Evolutionary conservation across 177 flowering plant species (phyloP), one percentile per base, ranked within the genome.

Genomic region (Tripterygium wilfordii): DNA sequence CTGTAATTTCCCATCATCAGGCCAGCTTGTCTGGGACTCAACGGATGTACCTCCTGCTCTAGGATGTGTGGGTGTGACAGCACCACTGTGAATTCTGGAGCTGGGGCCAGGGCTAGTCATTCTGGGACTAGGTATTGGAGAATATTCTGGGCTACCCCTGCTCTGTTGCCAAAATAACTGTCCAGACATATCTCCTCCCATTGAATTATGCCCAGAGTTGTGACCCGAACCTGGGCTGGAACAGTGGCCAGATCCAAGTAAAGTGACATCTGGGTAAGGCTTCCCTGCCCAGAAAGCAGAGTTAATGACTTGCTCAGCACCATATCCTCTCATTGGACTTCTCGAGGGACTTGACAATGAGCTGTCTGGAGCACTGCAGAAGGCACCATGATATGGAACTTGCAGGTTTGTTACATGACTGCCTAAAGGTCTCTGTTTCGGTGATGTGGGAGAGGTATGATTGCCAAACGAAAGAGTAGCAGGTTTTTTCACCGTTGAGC

Each of bases 61-160:
- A 10, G 86, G 80, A 68, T 77, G 83, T 57, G 62, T 62, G 42
- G 86, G 83, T 27, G 86, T 75, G 25, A 80, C 83, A 44, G 77
- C 74, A 45, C 86, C 86, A 64, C 86, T 80, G 10, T 68, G 80
- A 47, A 77, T 66, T 61, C 83, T 73, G 19, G 83, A 78, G 47
- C 81, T 51, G 59, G 76, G 83, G 16, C 87, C 83, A 45, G 82
- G 83, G 54, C 87, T 81, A 0, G 77, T 60, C 84, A 76, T 74
- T 68, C 74, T 75, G 38, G 96, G 92, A 62, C 96, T 87, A 22
- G 86, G 96, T 60, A 78, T 71, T 3, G 96, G 96, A 39, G 96
- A 87, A 71, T 74, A 85, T 64, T 90, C 97, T 0, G 97, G 81
- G 63, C 97, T 90, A 39, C 94, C 81, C 66, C 91, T 72, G 64